Base-by-base conservation (phyloP, 2,329 filamentous ascomycete genomes). In the Calonectria pteridis region DNA sequence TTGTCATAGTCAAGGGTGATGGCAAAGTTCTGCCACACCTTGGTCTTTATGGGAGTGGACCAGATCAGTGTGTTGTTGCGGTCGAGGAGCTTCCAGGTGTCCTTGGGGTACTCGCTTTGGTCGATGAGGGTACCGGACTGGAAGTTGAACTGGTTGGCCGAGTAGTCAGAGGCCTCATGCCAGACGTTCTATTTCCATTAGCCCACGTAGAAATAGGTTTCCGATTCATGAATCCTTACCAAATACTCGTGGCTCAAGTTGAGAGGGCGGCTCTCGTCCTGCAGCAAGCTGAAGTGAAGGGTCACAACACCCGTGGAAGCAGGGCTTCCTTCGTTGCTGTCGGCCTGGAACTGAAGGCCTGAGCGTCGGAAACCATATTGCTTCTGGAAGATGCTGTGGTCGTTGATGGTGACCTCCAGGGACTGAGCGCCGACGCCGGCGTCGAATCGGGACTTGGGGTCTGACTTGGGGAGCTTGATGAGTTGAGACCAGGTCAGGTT, bases 191-290 rank as follows among this genome's bases (percentile, higher is more conserved):
- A 37, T 20, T 40, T 62, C 16, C 9, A 20, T 79, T 33, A 79
- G 71, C 9, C 35, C 18, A 18, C 28, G 33, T 29, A 6, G 26
- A 16, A 37, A 23, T 1, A 37, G 29, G 11, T 4, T 13, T 2
- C 0, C 1, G 5, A n/a, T 3, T 20, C 5, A 4, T 4, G 16
- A 0, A 1, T 26, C 18, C 69, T 71, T 18, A 91, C 86, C 80
- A 91, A 85, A 82, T 92, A 93, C 83, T 92, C 90, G 81, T 93
- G 91, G 10, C 88, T 88, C 68, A 89, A 82, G 84, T 93, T 92
- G 67, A 93, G 82, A 16, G 87, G 87, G 14, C 89, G 84, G 50
- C 84, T 78, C 51, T 69, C 55, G 76, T 92, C 90, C 78, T 89
- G 88, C 81, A 86, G 86, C 37, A 93, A 79, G 77, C 88, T 90